phyloP scores from a whole-genome alignment of 2,329 filamentous ascomycete species.

The Lachnellula subtilissima region DNA sequence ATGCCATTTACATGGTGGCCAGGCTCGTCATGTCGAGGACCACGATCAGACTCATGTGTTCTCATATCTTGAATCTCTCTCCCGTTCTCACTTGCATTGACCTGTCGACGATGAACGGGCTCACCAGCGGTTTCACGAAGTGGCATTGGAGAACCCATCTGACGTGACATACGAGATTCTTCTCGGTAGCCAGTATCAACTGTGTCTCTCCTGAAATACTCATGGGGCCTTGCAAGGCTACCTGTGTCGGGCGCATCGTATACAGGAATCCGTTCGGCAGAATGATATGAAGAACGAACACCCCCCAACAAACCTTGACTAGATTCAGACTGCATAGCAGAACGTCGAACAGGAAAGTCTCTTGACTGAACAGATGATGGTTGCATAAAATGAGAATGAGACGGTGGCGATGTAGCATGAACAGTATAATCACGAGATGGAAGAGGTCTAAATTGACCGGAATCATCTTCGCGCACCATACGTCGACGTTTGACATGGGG shows the following conservation, averaged over 20 bases:
- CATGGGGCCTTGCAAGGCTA: conserved; percentile 13
- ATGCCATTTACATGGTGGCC: conserved; percentile 13
- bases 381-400: conserved; percentile 24
- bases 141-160: conserved; percentile 11
- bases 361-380: conserved; percentile 19
- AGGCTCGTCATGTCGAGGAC: conserved; percentile 15
- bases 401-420: conserved; percentile 13
- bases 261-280: conserved; percentile 21
- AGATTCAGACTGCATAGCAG: conserved; percentile 13
- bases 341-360: conserved; percentile 14
- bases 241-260: conserved; percentile 22
- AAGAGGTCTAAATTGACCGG: conserved; percentile 23
- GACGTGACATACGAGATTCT: conserved; percentile 8
- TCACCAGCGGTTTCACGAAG: conserved; percentile 10
- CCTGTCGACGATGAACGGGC: conserved; percentile 9
- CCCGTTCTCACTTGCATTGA: conserved; percentile 3
- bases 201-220: conserved; percentile 16
- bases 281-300: conserved; percentile 15
- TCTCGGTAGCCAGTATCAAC: conserved; percentile 6
- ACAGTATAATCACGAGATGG: conserved; percentile 20
- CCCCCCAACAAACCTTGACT: conserved; percentile 26
- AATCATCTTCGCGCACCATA: conserved; percentile 24
- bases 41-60: conserved; percentile 14
- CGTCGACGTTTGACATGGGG: conserved; percentile 28
- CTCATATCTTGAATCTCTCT: conserved; percentile 6